Percentiles rank a stretch among this genome's conserved stretches.
Evolutionary conservation across 495 filamentous ascomycete species (phyloP).

Genomic region (Beverwykella pulmonaria): DNA sequence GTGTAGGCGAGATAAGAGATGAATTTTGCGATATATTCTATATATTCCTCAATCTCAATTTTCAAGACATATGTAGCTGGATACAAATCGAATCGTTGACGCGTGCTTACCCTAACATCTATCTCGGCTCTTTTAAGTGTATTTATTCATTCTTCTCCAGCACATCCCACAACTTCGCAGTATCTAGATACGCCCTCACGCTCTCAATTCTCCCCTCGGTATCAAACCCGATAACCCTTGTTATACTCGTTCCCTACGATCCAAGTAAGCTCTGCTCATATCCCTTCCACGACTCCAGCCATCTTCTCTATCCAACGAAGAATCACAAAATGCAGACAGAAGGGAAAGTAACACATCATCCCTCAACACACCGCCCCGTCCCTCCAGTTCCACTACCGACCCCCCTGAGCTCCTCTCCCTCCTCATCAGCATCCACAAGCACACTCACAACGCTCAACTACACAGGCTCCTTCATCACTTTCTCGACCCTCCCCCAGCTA

Average conservation of each 20-base stretch:
- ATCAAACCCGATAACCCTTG: conserved; percentile 8
- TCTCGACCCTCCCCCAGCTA: background rate
- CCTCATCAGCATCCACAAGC: background rate
- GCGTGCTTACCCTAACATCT: no score
- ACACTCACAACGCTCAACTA: conserved; percentile 1
- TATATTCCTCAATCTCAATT: no score
- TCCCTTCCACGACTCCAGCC: no score
- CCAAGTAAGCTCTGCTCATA: no score
- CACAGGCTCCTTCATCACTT: background rate
- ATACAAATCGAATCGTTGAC: no score
- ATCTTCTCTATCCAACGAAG: no score
- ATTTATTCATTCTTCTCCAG: background rate
- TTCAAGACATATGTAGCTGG: no score
- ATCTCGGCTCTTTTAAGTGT: no score
- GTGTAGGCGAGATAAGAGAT: background rate
- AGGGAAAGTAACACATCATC: no score
- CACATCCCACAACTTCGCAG: conserved; percentile 11
- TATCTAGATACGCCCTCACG: conserved; percentile 9
- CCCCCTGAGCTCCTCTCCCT: background rate
- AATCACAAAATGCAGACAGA: no score
- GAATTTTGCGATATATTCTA: no score
- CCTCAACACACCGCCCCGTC: background rate
- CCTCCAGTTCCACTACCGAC: background rate
- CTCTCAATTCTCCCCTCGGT: background rate
- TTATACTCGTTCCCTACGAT: conserved; percentile 9